Percentiles rank a stretch among this genome's conserved stretches.
These are phyloP conservation scores for Serendipita sp. DNA, from an alignment of 768 basidiomycete genomes.

Conservation along the genomic window DNA sequence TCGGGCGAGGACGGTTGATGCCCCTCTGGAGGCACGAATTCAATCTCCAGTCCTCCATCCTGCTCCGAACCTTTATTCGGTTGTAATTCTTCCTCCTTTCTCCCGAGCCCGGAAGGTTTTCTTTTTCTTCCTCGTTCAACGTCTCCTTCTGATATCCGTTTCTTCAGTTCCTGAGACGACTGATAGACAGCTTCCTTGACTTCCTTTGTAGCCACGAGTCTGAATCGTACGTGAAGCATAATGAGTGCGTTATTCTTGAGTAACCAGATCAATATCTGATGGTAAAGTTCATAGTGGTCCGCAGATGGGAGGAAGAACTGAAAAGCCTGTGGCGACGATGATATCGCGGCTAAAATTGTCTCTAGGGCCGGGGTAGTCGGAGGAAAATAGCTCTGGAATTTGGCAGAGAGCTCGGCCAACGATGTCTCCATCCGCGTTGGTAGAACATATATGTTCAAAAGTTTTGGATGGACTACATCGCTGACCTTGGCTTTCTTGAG, in stretches of 20 bases:
- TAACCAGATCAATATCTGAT: conserved; percentile 82
- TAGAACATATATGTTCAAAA: conserved; percentile 72
- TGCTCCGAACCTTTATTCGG: too few relatives aligned
- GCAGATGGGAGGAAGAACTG: conserved; percentile 57
- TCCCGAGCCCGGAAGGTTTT: neutral
- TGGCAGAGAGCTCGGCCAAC: conserved; percentile 41
- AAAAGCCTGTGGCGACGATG: conserved; percentile 47
- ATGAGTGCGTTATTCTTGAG: conserved; percentile 72
- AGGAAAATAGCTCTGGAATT: conserved; percentile 48
- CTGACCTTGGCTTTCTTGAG: conserved; percentile 82
- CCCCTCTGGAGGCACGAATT: neutral
- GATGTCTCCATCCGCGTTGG: conserved; percentile 42
- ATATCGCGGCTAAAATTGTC: conserved; percentile 57
- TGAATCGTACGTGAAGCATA: conserved; percentile 70
- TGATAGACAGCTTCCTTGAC: conserved; percentile 47
- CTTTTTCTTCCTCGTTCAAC: neutral
- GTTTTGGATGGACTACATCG: conserved; percentile 59
- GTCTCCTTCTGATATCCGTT: neutral
- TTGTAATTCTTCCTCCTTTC: neutral
- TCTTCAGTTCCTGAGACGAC: neutral
- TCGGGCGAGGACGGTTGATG: neutral
- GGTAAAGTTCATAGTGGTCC: conserved; percentile 51
- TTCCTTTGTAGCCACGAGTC: conserved; percentile 60
- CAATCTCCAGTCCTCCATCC: neutral
- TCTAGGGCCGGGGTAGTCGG: conserved; percentile 54